phyloP scores from a whole-genome alignment of 2,329 filamentous ascomycete species.

The Chaetomium sp. region DNA sequence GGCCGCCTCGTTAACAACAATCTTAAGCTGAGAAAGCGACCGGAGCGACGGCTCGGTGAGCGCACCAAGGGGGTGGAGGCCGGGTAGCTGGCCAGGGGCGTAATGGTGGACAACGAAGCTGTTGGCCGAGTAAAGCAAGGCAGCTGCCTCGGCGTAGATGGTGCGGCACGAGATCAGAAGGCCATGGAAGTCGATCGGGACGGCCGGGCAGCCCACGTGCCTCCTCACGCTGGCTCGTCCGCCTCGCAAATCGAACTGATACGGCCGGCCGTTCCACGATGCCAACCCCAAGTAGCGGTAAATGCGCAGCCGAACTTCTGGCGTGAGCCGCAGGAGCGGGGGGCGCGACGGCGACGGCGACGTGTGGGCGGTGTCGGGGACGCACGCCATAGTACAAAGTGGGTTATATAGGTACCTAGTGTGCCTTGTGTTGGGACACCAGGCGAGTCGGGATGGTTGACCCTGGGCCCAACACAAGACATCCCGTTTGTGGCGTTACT shows the following conservation, averaged over 20 bases:
- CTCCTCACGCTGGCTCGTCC: not conserved
- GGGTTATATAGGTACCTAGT: no score
- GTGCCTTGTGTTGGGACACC: no score
- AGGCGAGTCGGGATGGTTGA: no score
- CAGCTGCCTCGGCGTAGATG: conserved; percentile 13
- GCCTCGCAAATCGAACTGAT: conserved; percentile 11
- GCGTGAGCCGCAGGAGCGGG: conserved; percentile 7
- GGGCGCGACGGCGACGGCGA: not conserved
- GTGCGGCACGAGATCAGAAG: conserved; percentile 15
- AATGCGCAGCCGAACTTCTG: conserved; percentile 7
- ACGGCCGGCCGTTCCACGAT: conserved; percentile 13
- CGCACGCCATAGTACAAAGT: not conserved
- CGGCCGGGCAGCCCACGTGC: not conserved
- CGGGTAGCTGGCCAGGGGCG: conserved; percentile 8
- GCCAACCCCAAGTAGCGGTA: conserved; percentile 17
- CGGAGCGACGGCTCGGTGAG: conserved; percentile 13
- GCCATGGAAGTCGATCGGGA: conserved; percentile 11
- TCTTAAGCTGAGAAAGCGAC: conserved; percentile 14
- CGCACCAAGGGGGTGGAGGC: conserved; percentile 1
- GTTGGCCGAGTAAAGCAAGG: conserved; percentile 14
- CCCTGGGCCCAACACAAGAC: no score
- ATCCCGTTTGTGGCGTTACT: no score
- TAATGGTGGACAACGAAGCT: conserved; percentile 11
- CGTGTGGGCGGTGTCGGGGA: conserved; percentile 7
- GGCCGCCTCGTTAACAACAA: conserved; percentile 9